Conservation (phyloP, 805 yeast species). For the Dipodascus albidus region DNA sequence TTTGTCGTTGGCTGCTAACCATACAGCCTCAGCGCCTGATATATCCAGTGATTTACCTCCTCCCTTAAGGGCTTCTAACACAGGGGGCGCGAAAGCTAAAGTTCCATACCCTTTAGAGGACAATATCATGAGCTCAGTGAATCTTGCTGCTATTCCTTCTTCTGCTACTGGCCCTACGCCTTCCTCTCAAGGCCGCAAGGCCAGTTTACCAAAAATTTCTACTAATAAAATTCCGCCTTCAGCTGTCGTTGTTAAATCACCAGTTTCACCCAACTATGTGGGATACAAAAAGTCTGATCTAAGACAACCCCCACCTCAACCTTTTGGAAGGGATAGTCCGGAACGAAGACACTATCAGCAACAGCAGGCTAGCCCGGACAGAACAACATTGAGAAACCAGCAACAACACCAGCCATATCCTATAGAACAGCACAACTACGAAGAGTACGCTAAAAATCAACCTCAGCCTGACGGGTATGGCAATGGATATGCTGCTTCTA, state of each 20-base stretch:
- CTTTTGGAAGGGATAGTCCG: background rate
- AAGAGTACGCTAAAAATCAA: no score
- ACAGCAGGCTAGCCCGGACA: background rate
- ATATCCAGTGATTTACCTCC: background rate
- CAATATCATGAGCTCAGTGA: background rate
- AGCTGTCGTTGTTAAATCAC: slow-evolving; percentile 10
- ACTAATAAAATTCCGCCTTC: slow-evolving; percentile 16
- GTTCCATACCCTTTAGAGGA: slow-evolving; percentile 1
- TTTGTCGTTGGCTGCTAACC: background rate
- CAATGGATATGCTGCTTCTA: no score
- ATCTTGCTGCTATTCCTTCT: background rate
- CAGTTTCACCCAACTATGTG: slow-evolving; percentile 13
- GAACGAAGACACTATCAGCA: background rate
- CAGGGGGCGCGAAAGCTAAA: background rate
- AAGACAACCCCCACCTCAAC: slow-evolving; percentile 4
- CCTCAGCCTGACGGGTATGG: no score
- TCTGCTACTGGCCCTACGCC: background rate
- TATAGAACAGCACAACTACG: no score
- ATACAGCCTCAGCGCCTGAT: background rate
- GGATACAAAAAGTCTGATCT: slow-evolving; percentile 13
- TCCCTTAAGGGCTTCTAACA: background rate
- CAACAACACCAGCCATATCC: background rate
- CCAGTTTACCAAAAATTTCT: slow-evolving; percentile 10
- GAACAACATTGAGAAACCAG: background rate
- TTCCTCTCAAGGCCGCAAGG: background rate